Conservation (phyloP, 306 rosid genomes). For the Cyclanthera cordifolia region DNA sequence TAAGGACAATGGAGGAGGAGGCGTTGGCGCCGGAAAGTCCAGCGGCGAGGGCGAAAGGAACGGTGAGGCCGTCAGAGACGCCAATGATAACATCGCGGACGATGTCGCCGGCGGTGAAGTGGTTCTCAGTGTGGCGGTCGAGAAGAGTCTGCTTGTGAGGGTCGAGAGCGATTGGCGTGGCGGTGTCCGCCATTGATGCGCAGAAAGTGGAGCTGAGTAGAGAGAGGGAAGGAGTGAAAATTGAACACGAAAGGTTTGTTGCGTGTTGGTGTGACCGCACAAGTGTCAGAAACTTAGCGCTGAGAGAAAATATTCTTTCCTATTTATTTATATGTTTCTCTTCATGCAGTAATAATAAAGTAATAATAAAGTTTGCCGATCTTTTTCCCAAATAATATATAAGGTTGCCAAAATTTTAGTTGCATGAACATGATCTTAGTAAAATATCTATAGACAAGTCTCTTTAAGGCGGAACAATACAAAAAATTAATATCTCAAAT, state of each 20-base stretch:
- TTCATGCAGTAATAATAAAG: no score
- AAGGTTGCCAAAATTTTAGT: no score
- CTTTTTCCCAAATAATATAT: no score
- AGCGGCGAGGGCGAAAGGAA: constrained; percentile 62
- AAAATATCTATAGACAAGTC: no score
- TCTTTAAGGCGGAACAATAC: no score
- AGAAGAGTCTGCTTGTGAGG: constrained; percentile 40
- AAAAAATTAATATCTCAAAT: no score
- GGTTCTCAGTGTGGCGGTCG: constrained; percentile 40
- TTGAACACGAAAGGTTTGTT: neutral
- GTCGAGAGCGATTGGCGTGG: constrained; percentile 12
- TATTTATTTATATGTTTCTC: no score
- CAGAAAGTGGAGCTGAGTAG: neutral
- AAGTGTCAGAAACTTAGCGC: neutral
- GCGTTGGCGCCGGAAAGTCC: constrained; percentile 64
- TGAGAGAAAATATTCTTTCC: neutral
- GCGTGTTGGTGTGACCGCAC: neutral
- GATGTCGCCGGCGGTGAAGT: constrained; percentile 55
- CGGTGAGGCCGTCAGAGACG: constrained; percentile 65
- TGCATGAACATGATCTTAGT: no score
- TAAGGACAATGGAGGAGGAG: constrained; percentile 49
- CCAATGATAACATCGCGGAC: constrained; percentile 63
- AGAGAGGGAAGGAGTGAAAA: neutral
- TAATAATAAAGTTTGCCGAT: no score
- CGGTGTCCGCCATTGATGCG: constrained; percentile 19